Base-by-base conservation (phyloP, 495 filamentous ascomycete genomes). In the Cercophora newfieldiana region DNA sequence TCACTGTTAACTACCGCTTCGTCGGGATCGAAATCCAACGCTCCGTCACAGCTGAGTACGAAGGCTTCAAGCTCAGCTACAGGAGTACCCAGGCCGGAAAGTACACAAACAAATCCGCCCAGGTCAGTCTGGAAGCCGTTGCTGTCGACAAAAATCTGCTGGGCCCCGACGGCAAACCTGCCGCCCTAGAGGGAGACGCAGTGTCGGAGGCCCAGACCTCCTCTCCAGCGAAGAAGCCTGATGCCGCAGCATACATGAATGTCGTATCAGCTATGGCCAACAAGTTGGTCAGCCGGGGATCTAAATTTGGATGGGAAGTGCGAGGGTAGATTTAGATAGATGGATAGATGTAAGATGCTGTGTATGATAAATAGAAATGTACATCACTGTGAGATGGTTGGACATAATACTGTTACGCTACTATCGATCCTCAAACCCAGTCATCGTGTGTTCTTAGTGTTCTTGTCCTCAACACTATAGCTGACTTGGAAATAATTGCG, bases 1-100 rank as follows among this genome's bases (percentile, higher is more conserved):
- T 78, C 25, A 61, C 72, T 24, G 68, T 82, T 10, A 64, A 77
- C 37, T 86, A 87, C 75, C 67, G 76, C 22, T 82, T 83, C 66
- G 75, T 74, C 28, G 79, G 79, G 2, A 61, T 83, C 7, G 83
- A 86, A 56, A 67, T 81, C 7, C 74, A 76, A 7, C 75, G 75
- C 25, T 68, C 70, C 50, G 65, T 82, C 22, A 64, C 73, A 1
- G 67, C 80, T 26, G 67, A 71, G 4, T 80, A 74, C 69, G 58
- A 72, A 0, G 74, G 72, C 25, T 80, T 79, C 73, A 71, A 60
- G 5, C 59, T 85, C 18, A 66, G 69, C 0, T 86, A 83, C 74
- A 79, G 75, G 0, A 76, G 68, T 64, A 74, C 82, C 59, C 78
- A 85, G 30, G 79, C 68, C 16, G 82, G 83, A 0, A 74, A 72